These are phyloP conservation scores for Mycosphaerella sp. DNA, from an alignment of 2,329 filamentous ascomycete genomes.

Conservation along the genomic window DNA sequence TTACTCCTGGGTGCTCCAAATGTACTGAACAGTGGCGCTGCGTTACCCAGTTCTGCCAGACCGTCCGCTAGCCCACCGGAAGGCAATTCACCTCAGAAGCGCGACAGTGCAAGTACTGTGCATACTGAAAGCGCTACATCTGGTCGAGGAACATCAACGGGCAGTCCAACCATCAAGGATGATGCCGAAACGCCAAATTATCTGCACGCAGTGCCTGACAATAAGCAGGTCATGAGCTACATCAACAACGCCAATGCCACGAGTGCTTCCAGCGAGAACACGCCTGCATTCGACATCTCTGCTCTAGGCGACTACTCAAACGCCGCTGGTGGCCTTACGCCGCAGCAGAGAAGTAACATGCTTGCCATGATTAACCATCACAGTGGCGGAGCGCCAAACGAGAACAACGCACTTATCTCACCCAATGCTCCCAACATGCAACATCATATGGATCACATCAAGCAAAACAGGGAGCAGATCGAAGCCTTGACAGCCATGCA, in stretches of 20 bases:
- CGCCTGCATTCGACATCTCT: slow-evolving; percentile 42
- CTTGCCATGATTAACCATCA: slow-evolving; percentile 43
- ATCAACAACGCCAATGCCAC: slow-evolving; percentile 44
- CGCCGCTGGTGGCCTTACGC: slow-evolving; percentile 43
- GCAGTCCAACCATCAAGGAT: slow-evolving; percentile 36
- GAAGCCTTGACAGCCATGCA: slow-evolving; percentile 74
- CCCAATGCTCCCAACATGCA: slow-evolving; percentile 52
- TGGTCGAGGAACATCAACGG: slow-evolving; percentile 12
- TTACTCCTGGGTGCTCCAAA: slow-evolving; percentile 28
- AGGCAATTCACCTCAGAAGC: slow-evolving; percentile 18
- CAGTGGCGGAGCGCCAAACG: slow-evolving; percentile 36
- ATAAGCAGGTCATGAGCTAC: slow-evolving; percentile 47
- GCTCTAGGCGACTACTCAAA: slow-evolving; percentile 45
- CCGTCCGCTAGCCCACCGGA: slow-evolving; percentile 26
- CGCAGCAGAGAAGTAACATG: slow-evolving; percentile 44
- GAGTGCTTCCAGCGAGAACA: slow-evolving; percentile 31
- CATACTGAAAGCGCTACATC: slow-evolving; percentile 15
- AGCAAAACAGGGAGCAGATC: slow-evolving; percentile 66
- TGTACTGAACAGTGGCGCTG: slow-evolving; percentile 13
- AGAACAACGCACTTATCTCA: slow-evolving; percentile 53
- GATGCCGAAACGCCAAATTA: slow-evolving; percentile 37
- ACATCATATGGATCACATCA: slow-evolving; percentile 54
- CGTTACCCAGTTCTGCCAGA: slow-evolving; percentile 26
- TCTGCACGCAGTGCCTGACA: slow-evolving; percentile 35
- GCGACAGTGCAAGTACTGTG: slow-evolving; percentile 17